Conservation (phyloP, 768 basidiomycete genomes). For the Dictyophora rubrovolvata region DNA sequence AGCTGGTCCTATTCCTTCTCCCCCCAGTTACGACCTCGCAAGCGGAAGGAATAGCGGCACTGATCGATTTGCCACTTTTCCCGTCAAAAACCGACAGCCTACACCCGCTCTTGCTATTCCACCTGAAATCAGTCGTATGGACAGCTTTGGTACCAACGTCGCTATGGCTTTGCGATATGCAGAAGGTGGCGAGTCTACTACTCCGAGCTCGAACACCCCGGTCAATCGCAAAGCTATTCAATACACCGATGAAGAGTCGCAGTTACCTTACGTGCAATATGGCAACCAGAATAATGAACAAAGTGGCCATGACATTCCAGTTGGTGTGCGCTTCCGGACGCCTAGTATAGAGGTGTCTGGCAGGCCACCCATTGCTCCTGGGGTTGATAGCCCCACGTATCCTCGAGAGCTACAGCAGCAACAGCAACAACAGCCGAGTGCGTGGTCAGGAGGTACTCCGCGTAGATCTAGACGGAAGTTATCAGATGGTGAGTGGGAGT, state of each 20-base stretch:
- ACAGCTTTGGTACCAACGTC: conserved; percentile 2
- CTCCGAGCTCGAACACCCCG: neutral
- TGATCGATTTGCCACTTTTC: conserved; percentile 61
- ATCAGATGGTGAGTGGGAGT: conserved; percentile 11
- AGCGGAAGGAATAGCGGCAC: conserved; percentile 11
- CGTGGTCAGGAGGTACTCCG: neutral
- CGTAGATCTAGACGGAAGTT: neutral
- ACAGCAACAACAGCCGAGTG: neutral
- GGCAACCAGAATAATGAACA: neutral
- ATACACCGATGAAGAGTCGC: neutral
- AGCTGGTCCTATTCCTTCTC: neutral
- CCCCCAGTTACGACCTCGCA: neutral
- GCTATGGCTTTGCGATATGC: neutral
- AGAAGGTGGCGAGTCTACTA: neutral
- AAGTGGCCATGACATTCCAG: neutral
- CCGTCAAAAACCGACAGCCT: conserved; percentile 22
- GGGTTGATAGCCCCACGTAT: conserved; percentile 4
- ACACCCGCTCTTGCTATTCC: neutral
- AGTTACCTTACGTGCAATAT: neutral
- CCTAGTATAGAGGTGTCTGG: conserved; percentile 8
- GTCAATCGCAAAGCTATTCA: neutral
- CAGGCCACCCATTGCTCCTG: conserved; percentile 1
- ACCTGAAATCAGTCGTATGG: neutral
- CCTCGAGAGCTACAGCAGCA: neutral
- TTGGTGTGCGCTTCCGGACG: conserved; percentile 7